Evolutionary conservation across 2,329 filamentous ascomycete species (phyloP).

Genomic region (Parastagonospora nodorum): DNA sequence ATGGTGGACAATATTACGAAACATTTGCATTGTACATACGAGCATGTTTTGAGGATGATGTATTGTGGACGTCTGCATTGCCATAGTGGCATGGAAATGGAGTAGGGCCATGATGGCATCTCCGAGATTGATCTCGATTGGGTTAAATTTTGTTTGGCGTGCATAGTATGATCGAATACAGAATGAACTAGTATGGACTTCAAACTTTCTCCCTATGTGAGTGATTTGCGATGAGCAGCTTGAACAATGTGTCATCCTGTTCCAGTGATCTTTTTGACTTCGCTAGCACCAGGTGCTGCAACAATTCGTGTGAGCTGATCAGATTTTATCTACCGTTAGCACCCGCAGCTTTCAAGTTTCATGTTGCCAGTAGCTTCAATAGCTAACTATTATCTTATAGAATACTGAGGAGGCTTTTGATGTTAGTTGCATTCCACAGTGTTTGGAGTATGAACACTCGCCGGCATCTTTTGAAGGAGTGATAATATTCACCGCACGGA

Average conservation of each 20-base stretch:
- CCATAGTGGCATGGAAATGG: not conserved
- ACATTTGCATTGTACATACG: slow-evolving; percentile 10
- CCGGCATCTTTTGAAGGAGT: no score
- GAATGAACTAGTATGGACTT: slow-evolving; percentile 6
- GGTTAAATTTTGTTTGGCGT: not conserved
- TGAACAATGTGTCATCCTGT: not conserved
- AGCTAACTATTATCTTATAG: no score
- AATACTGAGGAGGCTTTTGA: no score
- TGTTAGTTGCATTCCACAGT: no score
- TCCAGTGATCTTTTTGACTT: not conserved
- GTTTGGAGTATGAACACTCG: no score
- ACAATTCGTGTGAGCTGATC: no score
- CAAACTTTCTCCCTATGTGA: not conserved
- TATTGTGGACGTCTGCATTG: not conserved
- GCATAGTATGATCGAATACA: slow-evolving; percentile 3
- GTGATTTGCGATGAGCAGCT: not conserved
- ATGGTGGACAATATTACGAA: slow-evolving; percentile 13
- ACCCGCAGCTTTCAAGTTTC: no score
- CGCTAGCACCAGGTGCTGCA: not conserved
- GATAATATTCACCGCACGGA: no score
- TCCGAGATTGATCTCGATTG: not conserved
- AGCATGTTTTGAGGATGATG: not conserved
- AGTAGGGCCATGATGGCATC: not conserved
- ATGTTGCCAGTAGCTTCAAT: no score
- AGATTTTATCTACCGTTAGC: no score